phyloP scores from a whole-genome alignment of 2,329 filamentous ascomycete species.

The Trichoderma koningii region DNA sequence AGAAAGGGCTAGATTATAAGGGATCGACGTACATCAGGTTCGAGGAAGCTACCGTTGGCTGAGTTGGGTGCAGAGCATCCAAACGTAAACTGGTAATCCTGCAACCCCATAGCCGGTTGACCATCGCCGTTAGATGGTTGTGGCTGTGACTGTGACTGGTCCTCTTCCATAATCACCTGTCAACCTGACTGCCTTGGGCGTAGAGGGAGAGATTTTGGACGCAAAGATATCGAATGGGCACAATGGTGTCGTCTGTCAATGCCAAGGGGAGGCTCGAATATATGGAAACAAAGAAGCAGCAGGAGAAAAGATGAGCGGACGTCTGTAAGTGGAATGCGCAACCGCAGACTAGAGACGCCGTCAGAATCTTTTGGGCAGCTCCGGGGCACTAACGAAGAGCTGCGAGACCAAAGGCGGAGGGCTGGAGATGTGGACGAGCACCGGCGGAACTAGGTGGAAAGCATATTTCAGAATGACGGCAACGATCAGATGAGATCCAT shows the following conservation, averaged over 20 bases:
- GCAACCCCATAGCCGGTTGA: neutral
- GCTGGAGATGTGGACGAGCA: neutral
- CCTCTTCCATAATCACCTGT: slow-evolving; percentile 4
- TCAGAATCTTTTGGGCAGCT: neutral
- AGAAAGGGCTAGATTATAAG: no score
- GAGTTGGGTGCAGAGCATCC: slow-evolving; percentile 34
- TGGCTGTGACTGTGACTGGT: neutral
- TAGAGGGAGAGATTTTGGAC: neutral
- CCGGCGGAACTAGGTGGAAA: slow-evolving; percentile 1
- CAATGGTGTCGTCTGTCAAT: neutral
- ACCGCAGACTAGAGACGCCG: neutral
- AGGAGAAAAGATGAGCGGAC: neutral
- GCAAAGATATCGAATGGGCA: neutral
- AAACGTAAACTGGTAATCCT: slow-evolving; percentile 41
- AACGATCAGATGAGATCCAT: neutral
- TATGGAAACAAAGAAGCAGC: neutral
- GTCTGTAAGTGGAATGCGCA: neutral
- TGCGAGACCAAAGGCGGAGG: neutral
- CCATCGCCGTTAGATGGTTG: neutral
- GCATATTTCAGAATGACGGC: neutral
- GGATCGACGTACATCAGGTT: slow-evolving; percentile 38
- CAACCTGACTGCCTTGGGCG: no score
- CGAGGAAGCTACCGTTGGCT: slow-evolving; percentile 37
- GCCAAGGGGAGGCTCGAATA: neutral
- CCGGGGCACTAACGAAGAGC: neutral